A percentile compares a stretch with the other conserved stretches of the same genome.
Conservation (phyloP, 495 filamentous ascomycete genomes). For the Penicillium bialowiezense region DNA sequence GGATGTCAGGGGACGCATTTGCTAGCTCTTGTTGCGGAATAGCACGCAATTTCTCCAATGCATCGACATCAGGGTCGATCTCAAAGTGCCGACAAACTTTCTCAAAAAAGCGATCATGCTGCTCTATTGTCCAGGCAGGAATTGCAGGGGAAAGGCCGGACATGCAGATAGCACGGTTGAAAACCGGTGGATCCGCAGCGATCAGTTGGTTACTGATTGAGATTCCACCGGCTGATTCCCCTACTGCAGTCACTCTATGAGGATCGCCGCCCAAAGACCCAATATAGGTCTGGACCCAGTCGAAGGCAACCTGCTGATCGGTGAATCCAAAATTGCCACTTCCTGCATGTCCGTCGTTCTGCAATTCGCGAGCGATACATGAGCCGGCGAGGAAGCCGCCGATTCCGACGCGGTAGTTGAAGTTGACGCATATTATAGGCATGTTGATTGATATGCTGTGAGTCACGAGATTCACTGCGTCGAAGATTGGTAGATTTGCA, state of each 20-base stretch:
- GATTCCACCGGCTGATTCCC: constrained; percentile 63
- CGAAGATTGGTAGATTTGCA: constrained; percentile 29
- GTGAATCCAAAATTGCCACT: constrained; percentile 34
- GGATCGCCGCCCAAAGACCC: constrained; percentile 61
- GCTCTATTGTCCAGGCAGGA: constrained; percentile 22
- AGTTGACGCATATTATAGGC: constrained; percentile 27
- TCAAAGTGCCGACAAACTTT: constrained; percentile 21
- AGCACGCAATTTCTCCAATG: constrained; percentile 16
- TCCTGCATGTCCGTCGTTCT: constrained; percentile 16
- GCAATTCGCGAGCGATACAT: constrained; percentile 17
- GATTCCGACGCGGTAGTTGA: constrained; percentile 31
- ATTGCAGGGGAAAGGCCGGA: constrained; percentile 23
- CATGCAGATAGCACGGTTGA: constrained; percentile 29
- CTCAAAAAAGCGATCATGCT: constrained; percentile 23
- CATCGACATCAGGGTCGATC: constrained; percentile 15
- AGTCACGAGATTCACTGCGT: constrained; percentile 27
- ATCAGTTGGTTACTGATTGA: constrained; percentile 59
- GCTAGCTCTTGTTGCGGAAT: constrained; percentile 29
- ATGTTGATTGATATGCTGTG: constrained; percentile 16
- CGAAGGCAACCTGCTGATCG: constrained; percentile 30
- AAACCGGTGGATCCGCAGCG: constrained; percentile 15
- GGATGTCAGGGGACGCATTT: constrained; percentile 24
- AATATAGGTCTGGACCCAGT: constrained; percentile 45
- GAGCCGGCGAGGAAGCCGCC: constrained; percentile 28
- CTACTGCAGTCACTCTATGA: constrained; percentile 59